phyloP scores from a whole-genome alignment of 2,329 filamentous ascomycete species.

The Neopestalotiopsis sp. region DNA sequence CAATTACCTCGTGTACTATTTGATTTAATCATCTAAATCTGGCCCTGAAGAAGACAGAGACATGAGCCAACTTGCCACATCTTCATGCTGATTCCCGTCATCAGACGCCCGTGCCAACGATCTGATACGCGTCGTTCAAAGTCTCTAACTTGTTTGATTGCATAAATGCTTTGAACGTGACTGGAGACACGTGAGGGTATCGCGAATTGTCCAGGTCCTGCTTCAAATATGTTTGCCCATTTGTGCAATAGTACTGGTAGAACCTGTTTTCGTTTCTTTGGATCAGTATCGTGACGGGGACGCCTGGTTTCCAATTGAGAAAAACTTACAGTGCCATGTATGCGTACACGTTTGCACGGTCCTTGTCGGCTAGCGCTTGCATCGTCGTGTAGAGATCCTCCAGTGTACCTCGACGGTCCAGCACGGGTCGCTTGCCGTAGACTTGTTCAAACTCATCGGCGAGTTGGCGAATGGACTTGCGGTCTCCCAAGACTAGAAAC shows the following conservation, averaged over 20 bases:
- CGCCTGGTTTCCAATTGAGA: too few species aligned
- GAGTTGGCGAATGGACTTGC: background rate
- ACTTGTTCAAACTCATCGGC: background rate
- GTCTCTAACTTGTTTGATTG: background rate
- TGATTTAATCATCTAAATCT: too few species aligned
- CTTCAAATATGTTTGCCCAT: conserved; percentile 20
- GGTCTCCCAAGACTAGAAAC: background rate
- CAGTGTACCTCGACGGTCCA: background rate
- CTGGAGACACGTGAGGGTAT: conserved; percentile 25
- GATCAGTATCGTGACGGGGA: background rate
- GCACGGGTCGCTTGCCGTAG: background rate
- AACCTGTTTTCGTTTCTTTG: conserved; percentile 21
- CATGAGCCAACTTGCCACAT: too few species aligned
- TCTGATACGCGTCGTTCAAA: background rate
- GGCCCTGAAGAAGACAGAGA: too few species aligned
- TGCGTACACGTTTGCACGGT: background rate
- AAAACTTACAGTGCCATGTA: background rate
- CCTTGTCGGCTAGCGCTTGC: background rate
- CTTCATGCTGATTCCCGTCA: background rate
- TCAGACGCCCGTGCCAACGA: background rate
- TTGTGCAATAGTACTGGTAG: conserved; percentile 23
- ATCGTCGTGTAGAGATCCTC: background rate
- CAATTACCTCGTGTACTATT: too few species aligned
- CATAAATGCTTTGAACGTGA: background rate
- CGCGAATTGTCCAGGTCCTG: conserved; percentile 22